Conservation (phyloP, 768 basidiomycete genomes). For the Pulveroboletus sp. region DNA sequence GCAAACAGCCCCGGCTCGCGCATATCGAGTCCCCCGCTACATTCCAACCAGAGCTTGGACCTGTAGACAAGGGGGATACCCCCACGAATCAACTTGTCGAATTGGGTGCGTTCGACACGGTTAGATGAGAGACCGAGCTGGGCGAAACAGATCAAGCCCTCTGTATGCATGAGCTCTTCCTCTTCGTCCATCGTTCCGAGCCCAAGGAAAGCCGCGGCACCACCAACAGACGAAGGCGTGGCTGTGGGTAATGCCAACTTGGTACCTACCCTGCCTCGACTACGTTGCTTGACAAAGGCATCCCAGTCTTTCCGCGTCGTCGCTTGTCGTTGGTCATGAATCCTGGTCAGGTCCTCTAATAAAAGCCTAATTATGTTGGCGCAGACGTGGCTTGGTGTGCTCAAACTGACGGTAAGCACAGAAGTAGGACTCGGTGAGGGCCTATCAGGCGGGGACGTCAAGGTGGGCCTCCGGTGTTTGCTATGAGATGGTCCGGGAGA, state of each 20-base stretch:
- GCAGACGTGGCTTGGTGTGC: conserved; percentile 72
- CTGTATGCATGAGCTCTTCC: conserved; percentile 75
- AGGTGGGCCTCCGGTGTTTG: conserved; percentile 41
- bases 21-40: conserved; percentile 89
- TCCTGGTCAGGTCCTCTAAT: conserved; percentile 68
- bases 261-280: conserved; percentile 38
- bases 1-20: conserved; percentile 86
- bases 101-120: conserved; percentile 70
- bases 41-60: conserved; percentile 90
- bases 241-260: conserved; percentile 15
- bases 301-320: conserved; percentile 81
- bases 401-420: conserved; percentile 54
- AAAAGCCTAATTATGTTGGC: conserved; percentile 68
- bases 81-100: conserved; percentile 71
- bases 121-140: conserved; percentile 75
- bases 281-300: conserved; percentile 70
- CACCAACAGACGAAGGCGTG: conserved; percentile 28
- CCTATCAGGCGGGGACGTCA: conserved; percentile 24
- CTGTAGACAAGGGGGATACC: conserved; percentile 88
- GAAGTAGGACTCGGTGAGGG: conserved; percentile 33
- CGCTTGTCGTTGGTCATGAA: conserved; percentile 77
- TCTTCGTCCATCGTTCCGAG: conserved; percentile 58
- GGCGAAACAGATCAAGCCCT: conserved; percentile 86
- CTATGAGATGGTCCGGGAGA: conserved; percentile 52
- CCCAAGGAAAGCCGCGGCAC: conserved; percentile 65